These are phyloP conservation scores for Hypoxylon sp. DNA, from an alignment of 2,329 filamentous ascomycete genomes.

Conservation along the genomic window DNA sequence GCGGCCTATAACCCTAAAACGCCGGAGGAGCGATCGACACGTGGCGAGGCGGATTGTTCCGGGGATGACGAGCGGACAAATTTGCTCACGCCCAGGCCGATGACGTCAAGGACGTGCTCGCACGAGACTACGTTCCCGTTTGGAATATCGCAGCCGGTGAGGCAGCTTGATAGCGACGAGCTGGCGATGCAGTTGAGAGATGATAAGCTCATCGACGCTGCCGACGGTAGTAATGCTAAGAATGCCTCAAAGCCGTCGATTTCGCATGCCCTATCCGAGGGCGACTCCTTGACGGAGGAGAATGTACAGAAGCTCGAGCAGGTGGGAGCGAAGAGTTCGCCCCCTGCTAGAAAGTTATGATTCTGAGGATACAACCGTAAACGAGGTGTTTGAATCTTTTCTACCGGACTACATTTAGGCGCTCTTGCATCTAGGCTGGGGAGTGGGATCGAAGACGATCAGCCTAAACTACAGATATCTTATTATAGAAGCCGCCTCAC, in stretches of 20 bases:
- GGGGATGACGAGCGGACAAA: constrained; percentile 42
- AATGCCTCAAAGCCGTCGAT: constrained; percentile 22
- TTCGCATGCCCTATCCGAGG: constrained; percentile 53
- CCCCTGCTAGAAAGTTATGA: constrained; percentile 27
- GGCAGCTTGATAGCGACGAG: constrained; percentile 56
- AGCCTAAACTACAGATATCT: neutral
- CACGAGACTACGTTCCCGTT: constrained; percentile 61
- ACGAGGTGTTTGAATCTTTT: constrained; percentile 16
- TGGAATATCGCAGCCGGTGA: constrained; percentile 52
- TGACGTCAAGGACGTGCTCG: constrained; percentile 55
- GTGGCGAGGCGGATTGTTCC: constrained; percentile 17
- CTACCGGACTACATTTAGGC: constrained; percentile 1
- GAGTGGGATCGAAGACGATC: neutral
- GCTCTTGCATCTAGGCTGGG: constrained; percentile 1
- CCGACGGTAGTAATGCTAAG: constrained; percentile 55
- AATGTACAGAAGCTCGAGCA: constrained; percentile 65
- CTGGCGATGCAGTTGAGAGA: constrained; percentile 62
- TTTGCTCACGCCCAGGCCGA: constrained; percentile 59
- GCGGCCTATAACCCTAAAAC: constrained; percentile 38
- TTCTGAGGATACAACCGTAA: constrained; percentile 10
- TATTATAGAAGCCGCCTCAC: neutral
- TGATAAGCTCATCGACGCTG: constrained; percentile 64
- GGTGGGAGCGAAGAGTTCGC: constrained; percentile 30
- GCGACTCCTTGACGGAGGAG: constrained; percentile 67
- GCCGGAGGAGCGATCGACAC: constrained; percentile 38